phyloP scores from a whole-genome alignment of 108 stramenopile genomes.

The Nitzschia inconspicua region DNA sequence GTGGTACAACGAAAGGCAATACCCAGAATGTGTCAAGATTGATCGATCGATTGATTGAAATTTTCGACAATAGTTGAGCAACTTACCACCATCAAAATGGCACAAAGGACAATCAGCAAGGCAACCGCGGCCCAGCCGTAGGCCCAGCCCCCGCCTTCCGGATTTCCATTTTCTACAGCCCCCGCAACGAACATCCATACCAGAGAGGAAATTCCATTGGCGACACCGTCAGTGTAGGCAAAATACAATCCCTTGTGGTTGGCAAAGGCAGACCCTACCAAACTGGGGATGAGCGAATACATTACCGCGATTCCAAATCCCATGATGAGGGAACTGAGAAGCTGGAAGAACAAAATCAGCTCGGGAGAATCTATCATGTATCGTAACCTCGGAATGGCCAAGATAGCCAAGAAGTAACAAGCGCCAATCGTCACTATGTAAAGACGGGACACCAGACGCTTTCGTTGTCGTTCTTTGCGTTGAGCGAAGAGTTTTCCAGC shows the following conservation, averaged over 20 bases:
- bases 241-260: slow-evolving; percentile 67
- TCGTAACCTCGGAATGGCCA: slow-evolving; percentile 59
- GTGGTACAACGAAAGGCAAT: too few species aligned
- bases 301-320: slow-evolving; percentile 75
- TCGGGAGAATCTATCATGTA: slow-evolving; percentile 46
- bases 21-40: too few species aligned
- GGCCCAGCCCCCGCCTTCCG: slow-evolving; percentile 74
- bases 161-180: slow-evolving; percentile 61
- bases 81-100: slow-evolving; percentile 78
- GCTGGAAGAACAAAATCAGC: slow-evolving; percentile 63
- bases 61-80: too few species aligned
- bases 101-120: slow-evolving; percentile 61
- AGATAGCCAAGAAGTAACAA: slow-evolving; percentile 65
- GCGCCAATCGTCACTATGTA: slow-evolving; percentile 68
- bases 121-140: slow-evolving; percentile 86
- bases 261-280: slow-evolving; percentile 74
- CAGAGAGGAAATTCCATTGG: slow-evolving; percentile 54
- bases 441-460: slow-evolving; percentile 58
- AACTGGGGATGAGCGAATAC: slow-evolving; percentile 73
- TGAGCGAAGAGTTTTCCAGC: slow-evolving; percentile 62
- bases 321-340: slow-evolving; percentile 46
- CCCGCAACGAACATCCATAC: slow-evolving; percentile 71
- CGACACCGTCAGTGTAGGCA: slow-evolving; percentile 77
- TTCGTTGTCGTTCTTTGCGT: slow-evolving; percentile 49
- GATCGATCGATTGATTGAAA: too few species aligned